A percentile compares a stretch with the other conserved stretches of the same genome.
These are phyloP conservation scores for Penicillium aurantiogriseum DNA, from an alignment of 2,329 filamentous ascomycete genomes.

Conservation along the genomic window DNA sequence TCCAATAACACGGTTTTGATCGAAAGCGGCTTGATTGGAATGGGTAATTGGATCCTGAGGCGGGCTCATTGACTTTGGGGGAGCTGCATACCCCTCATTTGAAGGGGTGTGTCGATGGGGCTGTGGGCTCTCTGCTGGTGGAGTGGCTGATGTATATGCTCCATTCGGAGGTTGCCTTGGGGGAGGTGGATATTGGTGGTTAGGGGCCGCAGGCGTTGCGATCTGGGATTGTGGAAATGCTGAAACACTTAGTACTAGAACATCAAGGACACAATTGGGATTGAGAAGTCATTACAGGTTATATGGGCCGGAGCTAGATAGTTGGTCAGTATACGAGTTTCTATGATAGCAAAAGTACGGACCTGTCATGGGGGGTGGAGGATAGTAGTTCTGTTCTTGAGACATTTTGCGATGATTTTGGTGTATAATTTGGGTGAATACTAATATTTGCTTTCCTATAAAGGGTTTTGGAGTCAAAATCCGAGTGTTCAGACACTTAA, in stretches of 20 bases:
- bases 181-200: neutral
- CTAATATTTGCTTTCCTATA: no score
- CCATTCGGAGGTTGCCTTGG: neutral
- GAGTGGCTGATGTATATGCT: constrained; percentile 8
- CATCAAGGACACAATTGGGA: no score
- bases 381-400: neutral
- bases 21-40: neutral
- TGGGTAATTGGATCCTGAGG: neutral
- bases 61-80: neutral
- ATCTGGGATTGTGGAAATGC: neutral
- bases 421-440: no score
- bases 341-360: neutral
- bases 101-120: neutral
- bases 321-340: neutral
- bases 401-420: neutral
- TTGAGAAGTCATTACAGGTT: constrained; percentile 17
- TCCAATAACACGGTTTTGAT: constrained; percentile 6
- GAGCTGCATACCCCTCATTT: constrained; percentile 3
- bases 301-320: constrained; percentile 17
- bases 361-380: constrained; percentile 5
- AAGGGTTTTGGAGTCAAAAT: neutral
- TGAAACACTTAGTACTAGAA: neutral
- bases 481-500: no score
- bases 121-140: constrained; percentile 2
- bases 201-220: no score